Evolutionary conservation across 2,329 filamentous ascomycete genomes (phyloP), one percentile per base, ranked within the genome.

Genomic region (Fusarium sp.): DNA sequence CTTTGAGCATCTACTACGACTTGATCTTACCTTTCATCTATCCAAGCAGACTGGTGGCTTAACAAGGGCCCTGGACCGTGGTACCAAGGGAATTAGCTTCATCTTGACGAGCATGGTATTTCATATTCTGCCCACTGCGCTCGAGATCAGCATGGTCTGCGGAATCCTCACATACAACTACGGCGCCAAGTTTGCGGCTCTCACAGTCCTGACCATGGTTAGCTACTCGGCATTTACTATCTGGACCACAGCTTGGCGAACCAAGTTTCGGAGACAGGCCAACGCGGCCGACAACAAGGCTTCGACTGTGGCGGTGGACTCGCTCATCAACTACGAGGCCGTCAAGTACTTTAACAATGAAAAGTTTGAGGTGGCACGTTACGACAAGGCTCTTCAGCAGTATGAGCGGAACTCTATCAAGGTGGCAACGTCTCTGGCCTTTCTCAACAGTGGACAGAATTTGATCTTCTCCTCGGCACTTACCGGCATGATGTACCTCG

Each of bases 281-380:
- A 99, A 99, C 81, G 94, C 95, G 7, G 97, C 96, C 1, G 97
- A 99, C 78, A 99, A 98, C 83, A 94, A 92, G 80, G 96, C 94
- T 0, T 97, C 96, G 1, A 98, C 96, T 0, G 94, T 98, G 9
- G 96, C 96, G 0, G 95, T 98, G 2, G 96, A 99, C 84, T 98
- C 95, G 1, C 86, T 99, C 59, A 98, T 99, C 86, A 99, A 99
- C 85, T 99, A 98, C 79, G 96, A 99, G 83, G 96, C 97, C 16
- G 96, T 99, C 80, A 99, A 99, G 84, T 98, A 98, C 85, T 99
- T 98, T 85, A 99, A 99, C 86, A 99, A 99, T 79, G 97, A 99
- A 80, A 94, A 93, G 74, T 98, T 95, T 75, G 96, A 99, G 84
- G 94, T 98, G 49, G 89, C 90, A 35, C 91, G 96, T 46, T 99